phyloP scores from a whole-genome alignment of 257 asterid genomes.

The Verbascum thapsus region DNA sequence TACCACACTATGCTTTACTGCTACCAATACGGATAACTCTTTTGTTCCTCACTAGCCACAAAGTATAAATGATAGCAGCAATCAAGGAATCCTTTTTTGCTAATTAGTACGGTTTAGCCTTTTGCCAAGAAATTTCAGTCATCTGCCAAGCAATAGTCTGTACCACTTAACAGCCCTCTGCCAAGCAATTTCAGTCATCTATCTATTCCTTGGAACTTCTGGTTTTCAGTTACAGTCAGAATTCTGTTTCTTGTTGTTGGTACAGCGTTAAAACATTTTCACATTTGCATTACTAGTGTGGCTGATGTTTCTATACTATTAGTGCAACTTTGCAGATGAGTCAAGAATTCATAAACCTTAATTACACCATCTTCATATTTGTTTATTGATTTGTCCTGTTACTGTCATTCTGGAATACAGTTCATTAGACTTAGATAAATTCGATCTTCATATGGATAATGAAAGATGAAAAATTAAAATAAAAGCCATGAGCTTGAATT shows the following conservation, averaged over 20 bases:
- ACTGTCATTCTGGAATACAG: slow-evolving; percentile 1
- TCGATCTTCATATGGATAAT: background rate
- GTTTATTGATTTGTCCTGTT: background rate
- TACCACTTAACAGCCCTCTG: too few relatives aligned
- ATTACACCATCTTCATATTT: background rate
- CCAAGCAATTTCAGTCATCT: background rate
- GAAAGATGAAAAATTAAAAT: background rate
- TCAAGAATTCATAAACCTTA: background rate
- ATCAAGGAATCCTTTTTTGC: too few relatives aligned
- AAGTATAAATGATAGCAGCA: too few relatives aligned
- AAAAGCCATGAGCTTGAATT: background rate
- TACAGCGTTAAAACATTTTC: background rate
- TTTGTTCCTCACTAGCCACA: too few relatives aligned
- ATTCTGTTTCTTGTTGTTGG: background rate
- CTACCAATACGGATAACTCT: too few relatives aligned
- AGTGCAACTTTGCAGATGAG: background rate
- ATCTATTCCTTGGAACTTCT: slow-evolving; percentile 11
- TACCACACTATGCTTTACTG: too few relatives aligned
- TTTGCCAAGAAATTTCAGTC: too few relatives aligned
- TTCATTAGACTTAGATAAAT: background rate
- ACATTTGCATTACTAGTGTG: background rate
- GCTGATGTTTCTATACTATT: background rate
- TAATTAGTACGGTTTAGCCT: too few relatives aligned
- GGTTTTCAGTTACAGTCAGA: background rate
- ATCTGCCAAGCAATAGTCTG: too few relatives aligned